These are phyloP conservation scores for Phytophthora colocasiae DNA, from an alignment of 352 stramenopile genomes.

Conservation along the genomic window DNA sequence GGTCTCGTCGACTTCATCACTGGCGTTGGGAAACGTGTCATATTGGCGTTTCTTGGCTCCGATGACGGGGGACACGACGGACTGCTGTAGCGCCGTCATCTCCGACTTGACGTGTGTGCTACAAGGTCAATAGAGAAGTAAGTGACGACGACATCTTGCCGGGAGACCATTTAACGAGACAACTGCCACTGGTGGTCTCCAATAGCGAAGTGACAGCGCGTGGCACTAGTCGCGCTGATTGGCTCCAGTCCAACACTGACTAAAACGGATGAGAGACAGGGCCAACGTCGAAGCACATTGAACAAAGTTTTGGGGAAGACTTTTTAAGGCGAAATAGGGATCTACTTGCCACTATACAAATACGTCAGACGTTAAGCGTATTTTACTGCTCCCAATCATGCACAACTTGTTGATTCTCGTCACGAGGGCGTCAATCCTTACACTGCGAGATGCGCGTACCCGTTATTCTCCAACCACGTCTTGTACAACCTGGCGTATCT, in stretches of 20 bases:
- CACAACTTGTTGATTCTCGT: background rate
- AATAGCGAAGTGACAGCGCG: background rate
- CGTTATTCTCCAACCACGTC: background rate
- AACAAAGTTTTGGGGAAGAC: too few species aligned
- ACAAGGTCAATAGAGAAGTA: conserved; percentile 5
- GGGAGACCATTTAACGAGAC: background rate
- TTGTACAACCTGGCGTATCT: conserved; percentile 1
- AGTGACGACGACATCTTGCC: background rate
- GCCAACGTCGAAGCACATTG: too few species aligned
- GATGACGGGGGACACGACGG: conserved; percentile 6
- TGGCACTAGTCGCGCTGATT: conserved; percentile 13
- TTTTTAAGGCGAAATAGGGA: too few species aligned
- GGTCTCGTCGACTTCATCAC: conserved; percentile 5
- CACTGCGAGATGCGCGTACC: background rate
- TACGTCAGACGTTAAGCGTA: background rate
- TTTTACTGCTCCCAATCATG: background rate
- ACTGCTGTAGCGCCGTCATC: conserved; percentile 4
- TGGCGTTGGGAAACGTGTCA: conserved; percentile 13
- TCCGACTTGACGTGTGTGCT: background rate
- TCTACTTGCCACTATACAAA: background rate
- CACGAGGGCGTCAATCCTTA: background rate
- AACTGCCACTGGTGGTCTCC: background rate
- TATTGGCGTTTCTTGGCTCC: conserved; percentile 12
- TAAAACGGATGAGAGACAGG: background rate
- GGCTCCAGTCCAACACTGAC: background rate